Percentiles rank a stretch among this genome's conserved stretches.
Evolutionary conservation across 208 protist genomes (phyloP).

Genomic region (Acanthamoeba royreba): DNA sequence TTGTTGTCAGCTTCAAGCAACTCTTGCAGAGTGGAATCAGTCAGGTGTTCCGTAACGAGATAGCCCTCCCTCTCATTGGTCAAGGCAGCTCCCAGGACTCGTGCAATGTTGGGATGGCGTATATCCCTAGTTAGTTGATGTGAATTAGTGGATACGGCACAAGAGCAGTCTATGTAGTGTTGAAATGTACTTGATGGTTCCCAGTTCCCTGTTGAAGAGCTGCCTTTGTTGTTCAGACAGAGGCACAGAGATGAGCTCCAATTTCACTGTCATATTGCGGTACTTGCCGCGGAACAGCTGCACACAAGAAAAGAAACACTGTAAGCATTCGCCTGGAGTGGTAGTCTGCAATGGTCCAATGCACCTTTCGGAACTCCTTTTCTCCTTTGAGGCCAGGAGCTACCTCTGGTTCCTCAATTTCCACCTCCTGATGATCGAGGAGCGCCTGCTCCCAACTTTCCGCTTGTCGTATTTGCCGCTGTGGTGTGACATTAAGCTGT

Average conservation of each 20-base stretch:
- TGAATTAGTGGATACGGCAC: background rate
- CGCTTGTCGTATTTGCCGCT: background rate
- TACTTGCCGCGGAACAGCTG: background rate
- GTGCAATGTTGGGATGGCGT: background rate
- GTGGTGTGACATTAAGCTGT: background rate
- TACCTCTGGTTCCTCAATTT: background rate
- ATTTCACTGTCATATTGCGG: background rate
- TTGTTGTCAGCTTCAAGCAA: background rate
- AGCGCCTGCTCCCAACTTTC: background rate
- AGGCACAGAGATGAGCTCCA: background rate
- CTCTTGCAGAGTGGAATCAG: background rate
- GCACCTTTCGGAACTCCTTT: too few relatives aligned
- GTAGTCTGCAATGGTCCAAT: background rate
- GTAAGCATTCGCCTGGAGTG: background rate
- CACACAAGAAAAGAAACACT: background rate
- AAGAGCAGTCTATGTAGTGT: too few relatives aligned
- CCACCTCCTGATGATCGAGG: background rate
- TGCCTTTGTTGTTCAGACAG: background rate
- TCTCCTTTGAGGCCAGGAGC: background rate
- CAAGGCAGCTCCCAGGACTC: background rate
- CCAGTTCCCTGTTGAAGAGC: background rate
- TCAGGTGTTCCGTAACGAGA: background rate
- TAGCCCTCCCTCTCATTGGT: background rate
- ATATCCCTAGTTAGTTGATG: background rate
- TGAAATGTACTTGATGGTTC: background rate